A percentile compares a stretch with the other conserved stretches of the same genome.
Evolutionary conservation across 345 rosid species (phyloP).

Genomic region (Eucalyptus cloeziana): DNA sequence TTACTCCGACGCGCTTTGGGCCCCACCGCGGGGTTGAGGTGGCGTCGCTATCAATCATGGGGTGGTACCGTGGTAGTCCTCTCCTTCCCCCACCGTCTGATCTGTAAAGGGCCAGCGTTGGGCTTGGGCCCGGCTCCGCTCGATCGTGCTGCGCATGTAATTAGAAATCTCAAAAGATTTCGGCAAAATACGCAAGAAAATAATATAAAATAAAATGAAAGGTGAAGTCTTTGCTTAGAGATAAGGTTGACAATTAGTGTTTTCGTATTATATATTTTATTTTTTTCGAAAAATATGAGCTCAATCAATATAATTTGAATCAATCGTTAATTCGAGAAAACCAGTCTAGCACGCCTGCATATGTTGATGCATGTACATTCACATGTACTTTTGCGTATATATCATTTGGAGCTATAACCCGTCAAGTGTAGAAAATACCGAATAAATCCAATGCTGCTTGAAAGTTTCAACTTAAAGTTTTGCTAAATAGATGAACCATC

Average conservation of each 20-base stretch:
- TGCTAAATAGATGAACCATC: background rate
- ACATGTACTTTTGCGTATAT: background rate
- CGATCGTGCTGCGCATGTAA: background rate
- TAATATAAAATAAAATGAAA: background rate
- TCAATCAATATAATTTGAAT: background rate
- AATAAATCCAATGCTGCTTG: background rate
- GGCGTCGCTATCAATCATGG: background rate
- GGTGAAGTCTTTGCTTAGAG: background rate
- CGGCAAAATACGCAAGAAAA: background rate
- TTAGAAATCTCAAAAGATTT: too few species aligned
- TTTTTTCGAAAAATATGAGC: background rate
- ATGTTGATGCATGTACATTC: background rate
- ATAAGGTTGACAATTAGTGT: background rate
- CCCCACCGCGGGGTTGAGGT: background rate
- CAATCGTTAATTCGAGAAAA: rapidly evolving
- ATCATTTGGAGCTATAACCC: background rate
- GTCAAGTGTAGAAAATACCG: too few species aligned
- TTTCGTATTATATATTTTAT: background rate
- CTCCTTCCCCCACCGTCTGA: background rate
- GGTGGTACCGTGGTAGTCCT: background rate
- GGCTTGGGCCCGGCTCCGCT: background rate
- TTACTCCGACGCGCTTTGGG: background rate
- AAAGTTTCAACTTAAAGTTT: too few species aligned
- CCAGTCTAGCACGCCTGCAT: rapidly evolving
- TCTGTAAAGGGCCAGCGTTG: background rate